Evolutionary conservation across 371 early-diverging fungal genomes (phyloP).

Genomic region (Zancudomyces culisetae): DNA sequence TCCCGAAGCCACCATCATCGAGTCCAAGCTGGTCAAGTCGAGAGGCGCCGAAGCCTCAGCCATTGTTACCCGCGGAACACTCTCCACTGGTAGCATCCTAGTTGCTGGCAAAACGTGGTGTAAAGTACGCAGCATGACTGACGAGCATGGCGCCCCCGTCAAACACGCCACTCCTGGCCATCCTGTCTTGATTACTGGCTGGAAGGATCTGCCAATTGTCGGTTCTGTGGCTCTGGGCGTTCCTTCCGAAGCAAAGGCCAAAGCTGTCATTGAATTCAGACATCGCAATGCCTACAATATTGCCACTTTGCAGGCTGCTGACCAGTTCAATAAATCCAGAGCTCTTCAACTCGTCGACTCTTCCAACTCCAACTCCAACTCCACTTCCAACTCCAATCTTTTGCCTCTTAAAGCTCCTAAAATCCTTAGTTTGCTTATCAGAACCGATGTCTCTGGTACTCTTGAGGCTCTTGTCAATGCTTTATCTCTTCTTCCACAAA

Average conservation of each 20-base stretch:
- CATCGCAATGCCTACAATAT: slow-evolving; percentile 38
- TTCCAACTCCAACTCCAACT: slow-evolving; percentile 8
- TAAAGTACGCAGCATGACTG: slow-evolving; percentile 64
- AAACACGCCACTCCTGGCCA: slow-evolving; percentile 68
- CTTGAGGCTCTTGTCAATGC: slow-evolving; percentile 74
- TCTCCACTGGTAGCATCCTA: slow-evolving; percentile 49
- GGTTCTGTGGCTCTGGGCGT: slow-evolving; percentile 78
- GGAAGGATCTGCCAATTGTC: slow-evolving; percentile 79
- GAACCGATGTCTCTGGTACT: slow-evolving; percentile 84
- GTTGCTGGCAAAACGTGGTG: slow-evolving; percentile 75
- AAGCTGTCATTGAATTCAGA: slow-evolving; percentile 51
- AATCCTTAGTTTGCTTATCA: slow-evolving; percentile 6
- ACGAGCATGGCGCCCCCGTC: slow-evolving; percentile 50
- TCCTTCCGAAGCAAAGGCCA: slow-evolving; percentile 45
- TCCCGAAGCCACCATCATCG: slow-evolving; percentile 79
- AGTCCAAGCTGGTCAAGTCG: slow-evolving; percentile 72
- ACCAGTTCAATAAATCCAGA: slow-evolving; percentile 20
- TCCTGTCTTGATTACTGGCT: slow-evolving; percentile 78
- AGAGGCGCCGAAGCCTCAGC: slow-evolving; percentile 69
- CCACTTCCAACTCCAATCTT: background rate
- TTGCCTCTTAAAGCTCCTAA: background rate
- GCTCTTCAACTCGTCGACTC: slow-evolving; percentile 26
- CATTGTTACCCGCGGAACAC: slow-evolving; percentile 68
- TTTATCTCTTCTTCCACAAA: slow-evolving; percentile 50
- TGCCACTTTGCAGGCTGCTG: slow-evolving; percentile 36